phyloP scores from a whole-genome alignment of 257 asterid genomes.

The Nicotiana benthamiana region DNA sequence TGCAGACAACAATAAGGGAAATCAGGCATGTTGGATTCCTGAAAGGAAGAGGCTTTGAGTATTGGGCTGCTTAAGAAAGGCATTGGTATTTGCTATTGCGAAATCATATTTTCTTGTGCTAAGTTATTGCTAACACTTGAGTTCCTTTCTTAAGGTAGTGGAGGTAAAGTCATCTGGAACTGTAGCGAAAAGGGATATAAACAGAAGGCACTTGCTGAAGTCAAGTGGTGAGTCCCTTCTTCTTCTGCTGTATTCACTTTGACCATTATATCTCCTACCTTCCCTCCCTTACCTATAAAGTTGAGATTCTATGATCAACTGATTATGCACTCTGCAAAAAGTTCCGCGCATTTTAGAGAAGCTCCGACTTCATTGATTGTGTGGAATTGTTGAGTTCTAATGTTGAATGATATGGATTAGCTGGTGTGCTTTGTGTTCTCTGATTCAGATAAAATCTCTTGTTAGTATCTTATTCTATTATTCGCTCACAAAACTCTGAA shows the following conservation, averaged over 20 bases:
- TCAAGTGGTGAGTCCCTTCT: constrained; percentile 64
- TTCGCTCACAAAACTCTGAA: background rate
- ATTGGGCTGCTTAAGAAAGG: background rate
- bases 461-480: background rate
- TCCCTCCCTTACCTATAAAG: constrained; percentile 1
- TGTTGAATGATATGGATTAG: background rate
- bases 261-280: no score
- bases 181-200: constrained; percentile 84
- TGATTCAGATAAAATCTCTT: background rate
- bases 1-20: background rate
- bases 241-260: background rate
- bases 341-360: background rate
- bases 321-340: background rate
- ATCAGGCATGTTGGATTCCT: background rate
- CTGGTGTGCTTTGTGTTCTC: background rate
- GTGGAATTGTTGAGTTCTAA: background rate
- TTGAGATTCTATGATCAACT: background rate
- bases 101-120: background rate
- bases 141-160: constrained; percentile 56
- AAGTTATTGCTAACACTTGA: background rate
- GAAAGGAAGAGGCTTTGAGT: background rate
- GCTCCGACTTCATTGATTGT: background rate
- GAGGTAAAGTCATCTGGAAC: constrained; percentile 74
- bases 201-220: constrained; percentile 72
- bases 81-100: background rate